phyloP scores from a whole-genome alignment of 352 stramenopile species.

The Globisporangium sylvaticum region DNA sequence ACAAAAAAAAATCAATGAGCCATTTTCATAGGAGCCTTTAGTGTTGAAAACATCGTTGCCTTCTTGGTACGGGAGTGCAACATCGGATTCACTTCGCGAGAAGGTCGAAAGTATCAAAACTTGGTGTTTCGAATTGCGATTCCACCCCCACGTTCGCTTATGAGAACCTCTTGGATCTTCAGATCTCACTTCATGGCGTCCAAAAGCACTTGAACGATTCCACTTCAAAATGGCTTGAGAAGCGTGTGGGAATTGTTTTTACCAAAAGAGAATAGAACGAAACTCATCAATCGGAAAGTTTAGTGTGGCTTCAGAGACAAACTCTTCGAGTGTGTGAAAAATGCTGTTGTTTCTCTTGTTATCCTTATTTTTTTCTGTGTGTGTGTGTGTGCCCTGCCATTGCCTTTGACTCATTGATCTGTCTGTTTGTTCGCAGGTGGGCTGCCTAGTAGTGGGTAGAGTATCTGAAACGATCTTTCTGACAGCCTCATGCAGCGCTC shows the following conservation, averaged over 20 bases:
- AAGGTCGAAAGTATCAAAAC: no score
- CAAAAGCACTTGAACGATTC: no score
- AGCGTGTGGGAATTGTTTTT: no score
- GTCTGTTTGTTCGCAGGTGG: not conserved
- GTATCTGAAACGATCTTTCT: not conserved
- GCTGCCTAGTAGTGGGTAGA: not conserved
- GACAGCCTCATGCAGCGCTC: not conserved
- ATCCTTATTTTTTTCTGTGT: not conserved
- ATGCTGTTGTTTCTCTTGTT: constrained; percentile 1
- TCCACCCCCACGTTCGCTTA: no score
- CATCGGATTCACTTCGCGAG: no score
- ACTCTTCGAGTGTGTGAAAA: not conserved
- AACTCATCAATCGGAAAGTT: not conserved
- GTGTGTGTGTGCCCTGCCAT: not conserved
- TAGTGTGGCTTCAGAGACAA: not conserved
- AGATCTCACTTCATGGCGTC: no score
- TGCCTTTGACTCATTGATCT: not conserved
- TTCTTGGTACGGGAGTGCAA: no score
- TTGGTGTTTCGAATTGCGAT: no score
- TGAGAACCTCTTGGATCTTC: no score
- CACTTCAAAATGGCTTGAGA: no score
- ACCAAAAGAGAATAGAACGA: not conserved
- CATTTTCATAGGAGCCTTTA: not conserved
- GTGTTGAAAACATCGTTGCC: not conserved
- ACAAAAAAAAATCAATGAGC: not conserved